Conservation (phyloP, 139 green algal species). For the Eudorina sp. region DNA sequence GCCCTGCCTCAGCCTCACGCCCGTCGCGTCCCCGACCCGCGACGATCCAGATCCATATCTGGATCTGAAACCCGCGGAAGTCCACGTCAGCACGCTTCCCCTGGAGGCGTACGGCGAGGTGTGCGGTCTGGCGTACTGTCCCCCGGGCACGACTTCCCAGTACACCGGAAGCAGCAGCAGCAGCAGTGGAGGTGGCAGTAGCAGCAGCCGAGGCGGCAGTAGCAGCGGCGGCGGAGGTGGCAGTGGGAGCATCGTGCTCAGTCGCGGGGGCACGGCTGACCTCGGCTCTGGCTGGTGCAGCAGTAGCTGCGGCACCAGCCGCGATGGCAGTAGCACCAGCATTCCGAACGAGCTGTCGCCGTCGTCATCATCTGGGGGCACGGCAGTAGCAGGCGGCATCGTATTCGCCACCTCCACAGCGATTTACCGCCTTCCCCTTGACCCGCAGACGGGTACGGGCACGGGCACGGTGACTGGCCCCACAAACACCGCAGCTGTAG, state of each 20-base stretch:
- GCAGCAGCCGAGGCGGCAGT: too few species aligned
- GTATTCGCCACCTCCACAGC: neutral
- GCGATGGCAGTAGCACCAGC: neutral
- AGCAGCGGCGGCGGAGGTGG: constrained; percentile 2
- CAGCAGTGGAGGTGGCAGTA: too few species aligned
- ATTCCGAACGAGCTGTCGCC: too few species aligned
- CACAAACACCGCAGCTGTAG: too few species aligned
- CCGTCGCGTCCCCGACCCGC: neutral
- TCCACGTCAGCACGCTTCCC: neutral
- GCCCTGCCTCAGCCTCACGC: neutral
- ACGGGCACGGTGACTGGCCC: too few species aligned
- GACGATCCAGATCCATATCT: too few species aligned
- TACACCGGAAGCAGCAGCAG: neutral
- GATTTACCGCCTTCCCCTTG: neutral
- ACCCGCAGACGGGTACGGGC: neutral
- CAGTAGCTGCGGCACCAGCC: neutral
- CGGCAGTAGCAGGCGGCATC: neutral
- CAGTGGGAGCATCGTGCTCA: too few species aligned
- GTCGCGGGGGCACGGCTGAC: too few species aligned
- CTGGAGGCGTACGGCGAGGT: neutral
- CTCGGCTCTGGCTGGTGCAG: too few species aligned
- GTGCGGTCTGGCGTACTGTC: neutral
- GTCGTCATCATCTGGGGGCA: too few species aligned
- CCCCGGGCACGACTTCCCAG: too few species aligned
- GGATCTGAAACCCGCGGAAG: neutral